Evolutionary conservation across 306 rosid species (phyloP).

Genomic region (Rosa chinensis): DNA sequence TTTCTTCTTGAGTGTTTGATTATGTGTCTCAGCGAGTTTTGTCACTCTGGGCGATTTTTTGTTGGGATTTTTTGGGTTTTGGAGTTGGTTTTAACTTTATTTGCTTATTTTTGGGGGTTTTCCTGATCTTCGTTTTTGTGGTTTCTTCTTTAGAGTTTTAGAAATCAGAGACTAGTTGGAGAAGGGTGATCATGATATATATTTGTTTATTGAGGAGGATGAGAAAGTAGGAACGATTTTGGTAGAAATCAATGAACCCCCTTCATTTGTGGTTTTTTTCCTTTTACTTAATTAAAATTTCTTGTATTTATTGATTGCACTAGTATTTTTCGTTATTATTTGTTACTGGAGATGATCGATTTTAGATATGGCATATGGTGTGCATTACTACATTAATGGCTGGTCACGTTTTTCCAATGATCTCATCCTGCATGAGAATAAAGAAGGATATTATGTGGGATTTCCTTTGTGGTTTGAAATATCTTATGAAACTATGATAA

Average conservation of each 20-base stretch:
- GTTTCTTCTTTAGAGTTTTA: not conserved
- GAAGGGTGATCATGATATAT: constrained; percentile 10
- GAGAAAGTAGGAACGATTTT: constrained; percentile 10
- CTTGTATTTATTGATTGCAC: not conserved
- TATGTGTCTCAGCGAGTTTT: too few species aligned
- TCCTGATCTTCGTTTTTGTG: constrained; percentile 3
- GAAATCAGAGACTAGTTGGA: not conserved
- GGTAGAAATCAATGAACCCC: not conserved
- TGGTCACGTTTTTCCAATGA: constrained; percentile 3
- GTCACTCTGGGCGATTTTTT: too few species aligned
- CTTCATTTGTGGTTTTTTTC: not conserved
- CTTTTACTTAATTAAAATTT: too few species aligned
- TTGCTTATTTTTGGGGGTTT: not conserved
- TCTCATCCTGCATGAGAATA: not conserved
- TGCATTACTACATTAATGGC: not conserved
- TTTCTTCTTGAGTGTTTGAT: too few species aligned
- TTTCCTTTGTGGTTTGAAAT: not conserved
- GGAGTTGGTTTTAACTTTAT: constrained; percentile 5
- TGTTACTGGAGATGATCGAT: not conserved
- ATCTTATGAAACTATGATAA: not conserved
- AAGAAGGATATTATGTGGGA: not conserved
- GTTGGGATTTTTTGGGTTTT: too few species aligned
- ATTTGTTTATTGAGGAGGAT: constrained; percentile 18
- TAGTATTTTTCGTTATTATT: not conserved
- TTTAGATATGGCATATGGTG: not conserved